These are phyloP conservation scores for Globisporangium recalcitrans DNA, from an alignment of 352 stramenopile genomes.

Conservation along the genomic window DNA sequence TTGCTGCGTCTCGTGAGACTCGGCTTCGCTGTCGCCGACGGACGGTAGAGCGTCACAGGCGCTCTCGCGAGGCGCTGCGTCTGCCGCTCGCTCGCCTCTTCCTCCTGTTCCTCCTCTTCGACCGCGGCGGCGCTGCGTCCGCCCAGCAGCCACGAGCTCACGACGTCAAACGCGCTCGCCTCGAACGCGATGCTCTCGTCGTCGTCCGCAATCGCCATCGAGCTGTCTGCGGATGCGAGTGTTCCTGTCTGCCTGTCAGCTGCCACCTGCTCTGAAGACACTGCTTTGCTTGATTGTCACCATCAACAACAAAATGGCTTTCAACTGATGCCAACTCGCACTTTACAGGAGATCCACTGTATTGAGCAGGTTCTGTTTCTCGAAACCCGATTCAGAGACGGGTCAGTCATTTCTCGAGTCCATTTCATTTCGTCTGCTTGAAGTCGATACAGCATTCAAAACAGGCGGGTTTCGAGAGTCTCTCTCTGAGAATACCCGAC, in stretches of 20 bases:
- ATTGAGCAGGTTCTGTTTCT: not conserved
- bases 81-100: conserved; percentile 13
- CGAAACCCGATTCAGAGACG: not conserved
- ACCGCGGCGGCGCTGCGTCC: conserved; percentile 13
- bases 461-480: not conserved
- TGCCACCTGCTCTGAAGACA: not conserved
- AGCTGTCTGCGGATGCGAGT: not conserved
- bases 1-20: conserved; percentile 29
- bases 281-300: not conserved
- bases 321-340: not conserved
- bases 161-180: conserved; percentile 49
- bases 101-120: not conserved
- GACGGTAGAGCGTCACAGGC: conserved; percentile 55
- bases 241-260: not conserved
- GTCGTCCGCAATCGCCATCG: conserved; percentile 20
- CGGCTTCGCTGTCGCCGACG: conserved; percentile 24
- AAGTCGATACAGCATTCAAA: not conserved
- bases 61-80: conserved; percentile 1
- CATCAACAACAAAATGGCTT: not conserved
- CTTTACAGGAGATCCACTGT: not conserved
- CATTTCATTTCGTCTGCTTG: not conserved
- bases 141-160: conserved; percentile 56
- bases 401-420: not conserved
- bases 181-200: conserved; percentile 57
- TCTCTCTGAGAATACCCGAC: not conserved